A percentile compares a stretch with the other conserved stretches of the same genome.
Evolutionary conservation across 495 filamentous ascomycete genomes (phyloP).

Genomic region (Aspergillus mulundensis): DNA sequence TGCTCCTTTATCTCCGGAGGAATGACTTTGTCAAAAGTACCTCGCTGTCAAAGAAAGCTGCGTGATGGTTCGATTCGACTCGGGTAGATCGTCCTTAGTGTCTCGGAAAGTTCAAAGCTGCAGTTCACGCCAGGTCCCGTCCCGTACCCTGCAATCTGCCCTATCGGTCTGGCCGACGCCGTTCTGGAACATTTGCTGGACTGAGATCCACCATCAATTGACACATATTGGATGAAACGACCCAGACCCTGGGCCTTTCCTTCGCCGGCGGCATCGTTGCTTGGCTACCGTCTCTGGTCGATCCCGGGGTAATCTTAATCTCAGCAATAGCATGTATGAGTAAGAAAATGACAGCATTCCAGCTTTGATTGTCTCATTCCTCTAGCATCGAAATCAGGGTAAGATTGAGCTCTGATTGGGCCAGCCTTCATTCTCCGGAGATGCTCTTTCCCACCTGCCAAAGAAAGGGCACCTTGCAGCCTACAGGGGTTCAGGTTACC

Average conservation of each 20-base stretch:
- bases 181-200: not conserved
- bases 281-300: not conserved
- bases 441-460: conserved; percentile 1
- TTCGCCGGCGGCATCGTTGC: not conserved
- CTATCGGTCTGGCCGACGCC: not conserved
- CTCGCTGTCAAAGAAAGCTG: conserved; percentile 3
- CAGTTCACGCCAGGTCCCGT: not conserved
- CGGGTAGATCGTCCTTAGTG: not conserved
- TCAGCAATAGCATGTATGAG: not conserved
- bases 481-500: not conserved
- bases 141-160: not conserved
- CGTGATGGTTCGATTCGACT: not conserved
- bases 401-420: not conserved
- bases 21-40: not conserved
- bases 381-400: not conserved
- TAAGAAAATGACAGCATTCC: conserved; percentile 4
- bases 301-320: conserved; percentile 1
- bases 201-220: not conserved
- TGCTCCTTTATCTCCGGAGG: conserved; percentile 5
- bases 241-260: not conserved
- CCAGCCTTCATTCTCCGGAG: not conserved
- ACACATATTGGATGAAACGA: not conserved
- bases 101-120: conserved; percentile 1
- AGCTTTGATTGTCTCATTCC: not conserved
- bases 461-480: not conserved